phyloP scores from a whole-genome alignment of 208 protist species.

The Polymyxa betae region DNA sequence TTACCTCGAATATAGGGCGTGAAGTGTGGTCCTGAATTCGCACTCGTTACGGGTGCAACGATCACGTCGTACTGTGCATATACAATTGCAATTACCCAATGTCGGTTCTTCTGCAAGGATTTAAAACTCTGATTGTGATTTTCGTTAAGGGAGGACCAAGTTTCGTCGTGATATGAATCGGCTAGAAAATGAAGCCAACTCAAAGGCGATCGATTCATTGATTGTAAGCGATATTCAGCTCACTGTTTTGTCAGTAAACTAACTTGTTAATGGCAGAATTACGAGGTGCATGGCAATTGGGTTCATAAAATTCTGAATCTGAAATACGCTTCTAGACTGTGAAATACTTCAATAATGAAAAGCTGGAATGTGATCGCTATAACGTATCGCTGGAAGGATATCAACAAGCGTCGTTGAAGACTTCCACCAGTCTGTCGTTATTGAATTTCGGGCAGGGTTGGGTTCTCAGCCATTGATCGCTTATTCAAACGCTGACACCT shows the following conservation, averaged over 20 bases:
- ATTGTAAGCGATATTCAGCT: conserved; percentile 84
- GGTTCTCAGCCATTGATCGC: background rate
- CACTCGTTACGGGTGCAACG: background rate
- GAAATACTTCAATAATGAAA: conserved; percentile 82
- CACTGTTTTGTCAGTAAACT: background rate
- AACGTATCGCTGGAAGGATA: conserved; percentile 4
- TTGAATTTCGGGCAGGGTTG: conserved; percentile 90
- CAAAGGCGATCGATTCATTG: conserved; percentile 86
- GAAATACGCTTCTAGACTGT: conserved; percentile 74
- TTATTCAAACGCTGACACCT: background rate
- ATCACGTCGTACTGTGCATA: background rate
- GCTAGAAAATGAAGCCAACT: conserved; percentile 83
- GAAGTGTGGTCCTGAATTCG: conserved; percentile 22
- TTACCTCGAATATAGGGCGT: background rate
- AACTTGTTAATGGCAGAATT: background rate
- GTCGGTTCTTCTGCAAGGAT: background rate
- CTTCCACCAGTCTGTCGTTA: conserved; percentile 83
- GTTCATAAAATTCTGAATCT: background rate
- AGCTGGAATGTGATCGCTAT: conserved; percentile 47
- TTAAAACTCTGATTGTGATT: background rate
- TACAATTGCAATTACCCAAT: conserved; percentile 45
- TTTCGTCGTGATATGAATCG: conserved; percentile 73
- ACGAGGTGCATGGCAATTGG: background rate
- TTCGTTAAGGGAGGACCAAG: conserved; percentile 23
- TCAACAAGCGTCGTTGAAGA: conserved; percentile 50